Evolutionary conservation across 306 rosid species (phyloP), one percentile per base, ranked within the genome.

Genomic region (Medicago lupulina): DNA sequence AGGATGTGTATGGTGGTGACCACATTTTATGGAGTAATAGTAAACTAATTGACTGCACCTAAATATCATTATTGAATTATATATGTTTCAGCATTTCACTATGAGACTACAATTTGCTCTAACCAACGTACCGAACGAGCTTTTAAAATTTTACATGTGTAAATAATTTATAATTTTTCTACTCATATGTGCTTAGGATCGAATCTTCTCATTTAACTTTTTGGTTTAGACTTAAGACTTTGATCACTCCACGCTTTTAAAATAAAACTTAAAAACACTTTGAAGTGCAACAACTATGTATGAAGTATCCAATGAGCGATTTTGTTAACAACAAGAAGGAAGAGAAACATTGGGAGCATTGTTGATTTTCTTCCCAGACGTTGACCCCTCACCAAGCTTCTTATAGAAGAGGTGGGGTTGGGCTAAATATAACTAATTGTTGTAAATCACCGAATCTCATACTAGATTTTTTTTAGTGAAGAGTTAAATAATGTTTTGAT

Each of bases 251-350:
- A 74, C 67, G 55, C 61, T 70, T 81, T 54, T 49, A 57, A 44
- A 78, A 34, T 43, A 11, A 43, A 74, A 55, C 71, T 69, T 16
- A 19, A 13, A 58, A 23, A 23, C 14, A 21, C 3, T 46, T 54
- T 13, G 28, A 72, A 55, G 12, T 67, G 50, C 68, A 46, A 51
- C 78, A 68, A 79, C 77, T 38, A 61, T 31, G 6, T 31, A 15
- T 61, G 21, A 39, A 50, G 14, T 62, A 70, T 76, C 88, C 82
- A 84, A 87, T 71, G 36, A 71, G 25, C 23, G 43, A 80, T 80
- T 75, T 82, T 81, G 84, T 70, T 83, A 44, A 71, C 73, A 71
- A 7, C 0, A 6, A 81, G 8, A 85, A 81, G 76, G 74, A 70
- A 76, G 71, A 82, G 75, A n/a, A 64, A 41, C 3, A 16, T 71